A percentile compares a stretch with the other conserved stretches of the same genome.
Evolutionary conservation across 345 rosid genomes (phyloP).

Genomic region (Eucalyptus marginata): DNA sequence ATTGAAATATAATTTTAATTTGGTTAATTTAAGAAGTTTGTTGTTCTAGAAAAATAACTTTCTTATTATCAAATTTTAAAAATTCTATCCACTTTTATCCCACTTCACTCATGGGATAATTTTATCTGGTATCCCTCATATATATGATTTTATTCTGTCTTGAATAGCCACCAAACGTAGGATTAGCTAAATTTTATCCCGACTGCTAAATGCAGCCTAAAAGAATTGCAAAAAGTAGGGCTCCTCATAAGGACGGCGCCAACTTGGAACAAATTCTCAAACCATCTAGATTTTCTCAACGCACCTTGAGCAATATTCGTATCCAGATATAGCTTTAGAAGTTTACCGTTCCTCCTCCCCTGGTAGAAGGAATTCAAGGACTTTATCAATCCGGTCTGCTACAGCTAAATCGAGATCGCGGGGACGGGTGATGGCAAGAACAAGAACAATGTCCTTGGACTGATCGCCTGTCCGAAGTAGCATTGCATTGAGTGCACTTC

Average conservation of each 20-base stretch:
- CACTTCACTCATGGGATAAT: too few species aligned
- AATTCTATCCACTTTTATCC: too few species aligned
- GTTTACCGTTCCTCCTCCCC: conserved; percentile 76
- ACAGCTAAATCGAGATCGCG: conserved; percentile 95
- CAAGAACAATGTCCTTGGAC: conserved; percentile 88
- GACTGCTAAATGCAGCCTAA: too few species aligned
- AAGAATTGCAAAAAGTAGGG: background rate
- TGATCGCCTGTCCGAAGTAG: conserved; percentile 92
- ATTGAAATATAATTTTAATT: too few species aligned
- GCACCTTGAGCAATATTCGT: conserved; percentile 71
- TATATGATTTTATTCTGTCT: too few species aligned
- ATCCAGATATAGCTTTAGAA: conserved; percentile 75
- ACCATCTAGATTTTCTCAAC: conserved; percentile 32
- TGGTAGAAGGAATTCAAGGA: conserved; percentile 80
- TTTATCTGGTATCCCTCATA: too few species aligned
- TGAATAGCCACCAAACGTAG: too few species aligned
- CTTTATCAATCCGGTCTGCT: conserved; percentile 83
- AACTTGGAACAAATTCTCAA: conserved; percentile 21
- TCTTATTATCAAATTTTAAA: too few species aligned
- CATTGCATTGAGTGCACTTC: conserved; percentile 89
- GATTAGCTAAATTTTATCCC: too few species aligned
- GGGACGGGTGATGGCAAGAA: conserved; percentile 89
- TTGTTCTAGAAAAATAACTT: too few species aligned
- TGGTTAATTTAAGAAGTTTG: too few species aligned
- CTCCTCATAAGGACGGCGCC: background rate